Evolutionary conservation across 495 filamentous ascomycete species (phyloP), one percentile per base, ranked within the genome.

Genomic region (Talaromyces trachyspermus): DNA sequence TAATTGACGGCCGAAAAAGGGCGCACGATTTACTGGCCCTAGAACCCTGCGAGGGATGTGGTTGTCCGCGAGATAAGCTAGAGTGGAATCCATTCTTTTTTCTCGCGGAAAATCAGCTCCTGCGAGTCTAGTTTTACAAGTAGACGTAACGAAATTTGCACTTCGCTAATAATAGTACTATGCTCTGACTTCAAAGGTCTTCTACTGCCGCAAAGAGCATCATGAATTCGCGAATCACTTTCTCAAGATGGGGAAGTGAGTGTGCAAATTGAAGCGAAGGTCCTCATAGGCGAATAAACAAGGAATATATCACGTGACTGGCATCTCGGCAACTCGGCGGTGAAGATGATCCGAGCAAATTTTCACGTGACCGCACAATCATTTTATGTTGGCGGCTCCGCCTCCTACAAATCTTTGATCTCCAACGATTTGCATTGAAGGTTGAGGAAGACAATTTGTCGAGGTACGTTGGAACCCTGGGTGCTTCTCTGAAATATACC

Each of bases 361-460:
- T 12, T 10, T 19, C 69, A 73, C 62, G 69, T 73, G 69, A 73
- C 30, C 68, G 14, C 69, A 73, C 69, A 73, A 71, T 55, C 55
- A 69, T 66, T 70, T 72, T 69, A 68, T 67, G 57, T 58, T 56
- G 55, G 49, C 60, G 50, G 43, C 9, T 26, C 12, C 36, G 54
- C 59, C 14, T 26, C 18, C 22, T 42, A 50, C 38, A 49, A 52
- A 63, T 33, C 52, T 65, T 68, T 63, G 47, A 57, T 59, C 43
- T 33, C 46, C 54, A 53, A 64, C 63, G 56, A 65, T 60, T 46
- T 57, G 62, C 55, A 57, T 36, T 51, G 59, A 72, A 71, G 71
- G 72, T 76, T 76, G 64, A 76, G 72, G 72, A 76, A 73, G 72
- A 76, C 72, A 76, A 55, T 49, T 65, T 76, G 72, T 76, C 68